Base-by-base conservation (phyloP, 2,329 filamentous ascomycete species). In the Fusarium bulbicola region DNA sequence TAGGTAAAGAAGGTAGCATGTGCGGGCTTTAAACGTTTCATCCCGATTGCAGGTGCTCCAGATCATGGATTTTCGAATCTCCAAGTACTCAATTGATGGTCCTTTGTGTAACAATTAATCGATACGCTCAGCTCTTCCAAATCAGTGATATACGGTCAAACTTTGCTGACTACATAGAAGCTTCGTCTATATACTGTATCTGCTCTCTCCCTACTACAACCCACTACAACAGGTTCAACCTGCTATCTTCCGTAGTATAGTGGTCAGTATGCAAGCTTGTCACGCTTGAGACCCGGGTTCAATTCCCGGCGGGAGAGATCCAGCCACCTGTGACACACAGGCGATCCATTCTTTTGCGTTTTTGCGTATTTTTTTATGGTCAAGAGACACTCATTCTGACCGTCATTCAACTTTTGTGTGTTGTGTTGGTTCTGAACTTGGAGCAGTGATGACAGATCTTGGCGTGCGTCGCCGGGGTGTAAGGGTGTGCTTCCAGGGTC, bases 251-350 rank as follows among this genome's bases (percentile, higher is more conserved):
- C 64, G 62, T 67, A 67, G 64, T 67, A 60, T 67, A 59, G 61
- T 66, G 63, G 63, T 66, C 63, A 66, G 63, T 66, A 66, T 67
- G 63, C 64, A 67, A 67, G 61, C 64, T 66, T 67, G 62, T 67
- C 62, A 67, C 64, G 52, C 64, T 67, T 67, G 64, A 67, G 62
- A 67, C 64, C 62, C 40, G 40, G 62, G 64, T 47, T 67, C 53
- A 67, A 67, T 67, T 66, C 64, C 64, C 64, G 62, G 64, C 62
- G 52, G 45, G 52, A 67, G 64, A 67, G 46, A 67, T 68, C 66
- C 66, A 56, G 66, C 66, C 66, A 68, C 36, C 64, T 68, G 66
- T 62, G 50, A 42, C 24, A 58, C 58, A 54, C 66, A 68, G 58
- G 40, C 36, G 15, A 24, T n/a, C 6, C 9, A n/a, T 57, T 68